phyloP scores from a whole-genome alignment of 495 filamentous ascomycete genomes.

The Aspergillus steynii region DNA sequence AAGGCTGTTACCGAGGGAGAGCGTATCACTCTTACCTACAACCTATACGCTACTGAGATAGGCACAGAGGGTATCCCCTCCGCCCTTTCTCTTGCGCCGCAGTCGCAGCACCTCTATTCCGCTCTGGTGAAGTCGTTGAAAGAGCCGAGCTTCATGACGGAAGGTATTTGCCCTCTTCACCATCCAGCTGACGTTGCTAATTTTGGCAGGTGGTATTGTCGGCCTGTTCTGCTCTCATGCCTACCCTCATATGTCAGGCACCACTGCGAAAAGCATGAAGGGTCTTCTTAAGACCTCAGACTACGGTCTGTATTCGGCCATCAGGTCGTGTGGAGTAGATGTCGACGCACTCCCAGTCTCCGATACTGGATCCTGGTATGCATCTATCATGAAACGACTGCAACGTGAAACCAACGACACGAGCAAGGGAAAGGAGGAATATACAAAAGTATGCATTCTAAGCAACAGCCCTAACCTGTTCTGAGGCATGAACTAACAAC shows the following conservation, averaged over 20 bases:
- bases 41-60: conserved; percentile 44
- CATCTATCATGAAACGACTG: too few species aligned
- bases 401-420: too few species aligned
- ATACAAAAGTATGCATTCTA: too few species aligned
- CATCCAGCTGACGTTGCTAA: background rate
- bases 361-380: too few species aligned
- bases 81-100: conserved; percentile 8
- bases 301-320: too few species aligned
- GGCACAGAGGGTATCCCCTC: conserved; percentile 8
- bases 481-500: too few species aligned
- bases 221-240: conserved; percentile 38
- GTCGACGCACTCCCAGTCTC: too few species aligned
- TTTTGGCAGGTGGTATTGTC: conserved; percentile 22
- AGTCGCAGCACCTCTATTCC: conserved; percentile 13
- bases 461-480: too few species aligned
- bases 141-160: conserved; percentile 17
- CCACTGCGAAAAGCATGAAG: too few species aligned
- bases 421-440: too few species aligned
- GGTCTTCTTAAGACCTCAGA: too few species aligned
- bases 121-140: conserved; percentile 9
- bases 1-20: conserved; percentile 51
- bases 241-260: conserved; percentile 30
- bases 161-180: conserved; percentile 13
- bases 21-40: conserved; percentile 60
- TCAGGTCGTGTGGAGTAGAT: too few species aligned